Base-by-base conservation (phyloP, 192 early-diverging fungal genomes). In the Tieghemiomyces parasiticus region DNA sequence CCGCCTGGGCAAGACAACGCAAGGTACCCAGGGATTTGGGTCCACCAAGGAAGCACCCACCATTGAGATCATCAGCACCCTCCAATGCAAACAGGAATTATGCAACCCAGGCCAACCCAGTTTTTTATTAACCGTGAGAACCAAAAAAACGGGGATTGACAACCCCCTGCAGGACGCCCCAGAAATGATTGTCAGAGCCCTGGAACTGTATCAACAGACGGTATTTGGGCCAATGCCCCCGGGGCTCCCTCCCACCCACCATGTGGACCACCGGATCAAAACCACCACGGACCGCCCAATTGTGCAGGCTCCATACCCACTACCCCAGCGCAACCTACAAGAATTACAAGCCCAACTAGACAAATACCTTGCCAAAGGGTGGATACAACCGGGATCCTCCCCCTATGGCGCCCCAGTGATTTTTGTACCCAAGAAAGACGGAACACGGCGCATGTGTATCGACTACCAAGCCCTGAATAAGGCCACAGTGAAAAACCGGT, bases 391-490 rank as follows among this genome's bases (percentile, higher is more conserved):
- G 0, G 68, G 67, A 1, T 20, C 45, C 0, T 75, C 71, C 19
- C 76, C 71, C 0, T 77, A 68, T 67, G 65, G 62, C 2, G 65
- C 70, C 2, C 76, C 70, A 8, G 74, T 74, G 0, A 47, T 68
- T 0, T 60, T 80, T 34, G 71, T 71, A 0, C 32, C 31, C 0
- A 79, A 80, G 63, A 72, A 71, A 35, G 68, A 78, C 61, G 74
- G 76, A 2, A 47, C 47, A 33, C 35, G 68, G 16, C 60, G 61
- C 2, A 25, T 66, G 19, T 66, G 71, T 51, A 33, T 81, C 4
- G 74, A 81, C 45, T 83, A 79, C 52, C 54, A 76, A 35, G 72
- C 65, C 6, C 51, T 86, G 9, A 83, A 82, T 59, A 50, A 4
- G 10, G 26, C 68, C 0, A 81, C 76, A 0, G 63, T 63, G 0